These are phyloP conservation scores for Clarireedia monteithiana DNA, from an alignment of 2,329 filamentous ascomycete genomes.

Conservation along the genomic window DNA sequence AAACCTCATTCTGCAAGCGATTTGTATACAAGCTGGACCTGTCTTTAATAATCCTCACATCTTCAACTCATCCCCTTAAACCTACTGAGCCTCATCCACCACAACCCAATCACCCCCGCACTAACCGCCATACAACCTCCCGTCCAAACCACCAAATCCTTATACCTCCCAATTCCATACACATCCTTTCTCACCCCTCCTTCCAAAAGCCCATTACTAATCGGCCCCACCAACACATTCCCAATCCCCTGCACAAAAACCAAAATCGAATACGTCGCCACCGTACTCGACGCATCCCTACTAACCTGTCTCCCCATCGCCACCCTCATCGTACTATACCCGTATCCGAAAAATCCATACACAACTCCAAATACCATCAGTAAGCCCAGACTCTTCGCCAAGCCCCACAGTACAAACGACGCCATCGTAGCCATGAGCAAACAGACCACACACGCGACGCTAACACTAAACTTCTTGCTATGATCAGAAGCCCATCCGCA, in stretches of 20 bases:
- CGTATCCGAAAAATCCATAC: slow-evolving; percentile 49
- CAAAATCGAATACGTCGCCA: slow-evolving; percentile 26
- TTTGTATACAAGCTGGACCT: no score
- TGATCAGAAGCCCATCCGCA: slow-evolving; percentile 43
- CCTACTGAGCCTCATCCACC: slow-evolving; percentile 10
- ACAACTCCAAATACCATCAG: slow-evolving; percentile 41
- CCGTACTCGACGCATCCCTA: slow-evolving; percentile 23
- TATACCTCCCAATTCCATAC: slow-evolving; percentile 19
- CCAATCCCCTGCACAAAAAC: slow-evolving; percentile 28
- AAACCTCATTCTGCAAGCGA: no score
- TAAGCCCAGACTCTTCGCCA: slow-evolving; percentile 36
- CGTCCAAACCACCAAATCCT: slow-evolving; percentile 18
- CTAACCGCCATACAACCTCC: slow-evolving; percentile 18
- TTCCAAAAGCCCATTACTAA: slow-evolving; percentile 24
- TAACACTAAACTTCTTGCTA: slow-evolving; percentile 32
- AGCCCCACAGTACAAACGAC: slow-evolving; percentile 44
- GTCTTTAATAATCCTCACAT: not conserved
- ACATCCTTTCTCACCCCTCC: slow-evolving; percentile 2
- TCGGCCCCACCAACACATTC: slow-evolving; percentile 27
- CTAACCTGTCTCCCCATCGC: slow-evolving; percentile 29
- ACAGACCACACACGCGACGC: slow-evolving; percentile 35
- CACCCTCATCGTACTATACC: slow-evolving; percentile 42
- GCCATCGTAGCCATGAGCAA: slow-evolving; percentile 39
- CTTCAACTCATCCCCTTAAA: not conserved
- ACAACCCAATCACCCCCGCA: slow-evolving; percentile 13